phyloP scores from a whole-genome alignment of 352 stramenopile genomes.

The Phytophthora podocarpi region DNA sequence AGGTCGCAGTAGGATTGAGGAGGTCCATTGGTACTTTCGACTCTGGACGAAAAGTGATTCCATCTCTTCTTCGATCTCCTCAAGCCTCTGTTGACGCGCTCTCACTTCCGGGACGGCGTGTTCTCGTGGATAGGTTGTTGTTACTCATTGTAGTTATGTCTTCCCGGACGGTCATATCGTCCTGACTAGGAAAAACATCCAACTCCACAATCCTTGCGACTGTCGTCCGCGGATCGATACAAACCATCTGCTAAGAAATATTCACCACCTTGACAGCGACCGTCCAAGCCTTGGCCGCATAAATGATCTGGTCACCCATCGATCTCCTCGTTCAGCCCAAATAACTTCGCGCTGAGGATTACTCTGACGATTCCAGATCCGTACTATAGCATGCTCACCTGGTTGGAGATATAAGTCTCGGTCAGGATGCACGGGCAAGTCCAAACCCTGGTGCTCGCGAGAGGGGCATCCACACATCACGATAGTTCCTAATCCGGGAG shows the following conservation, averaged over 20 bases:
- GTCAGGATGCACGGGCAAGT: constrained; percentile 6
- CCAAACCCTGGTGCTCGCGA: constrained; percentile 16
- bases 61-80: too few relatives aligned
- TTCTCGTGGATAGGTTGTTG: not conserved
- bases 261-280: not conserved
- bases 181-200: not conserved
- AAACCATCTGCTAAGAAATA: not conserved
- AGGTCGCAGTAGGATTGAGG: too few relatives aligned
- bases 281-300: not conserved
- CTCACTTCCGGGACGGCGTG: not conserved
- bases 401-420: not conserved
- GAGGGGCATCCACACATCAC: not conserved
- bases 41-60: not conserved
- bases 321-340: not conserved
- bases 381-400: not conserved
- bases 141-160: not conserved
- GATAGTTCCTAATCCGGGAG: not conserved
- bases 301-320: not conserved
- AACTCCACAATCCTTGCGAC: not conserved
- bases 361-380: not conserved
- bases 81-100: too few relatives aligned
- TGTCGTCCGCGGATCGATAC: not conserved
- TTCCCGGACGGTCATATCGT: not conserved
- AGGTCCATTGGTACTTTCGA: not conserved
- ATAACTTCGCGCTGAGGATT: not conserved